Conservation (phyloP, 768 basidiomycete genomes). For the Daedalea quercina region DNA sequence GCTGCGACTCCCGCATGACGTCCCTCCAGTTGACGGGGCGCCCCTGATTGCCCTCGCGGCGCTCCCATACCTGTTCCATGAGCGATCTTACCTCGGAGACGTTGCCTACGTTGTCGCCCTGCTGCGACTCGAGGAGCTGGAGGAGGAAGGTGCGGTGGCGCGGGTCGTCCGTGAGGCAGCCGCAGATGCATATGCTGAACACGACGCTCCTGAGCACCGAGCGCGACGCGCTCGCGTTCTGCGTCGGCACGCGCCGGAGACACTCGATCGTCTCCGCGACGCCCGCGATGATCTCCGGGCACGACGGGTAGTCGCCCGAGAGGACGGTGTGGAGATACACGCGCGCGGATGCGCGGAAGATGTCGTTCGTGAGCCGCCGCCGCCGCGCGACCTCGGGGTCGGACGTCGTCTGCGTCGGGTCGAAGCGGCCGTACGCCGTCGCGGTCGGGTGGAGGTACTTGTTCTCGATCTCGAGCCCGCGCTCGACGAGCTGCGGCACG, state of each 20-base stretch:
- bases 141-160: slow-evolving; percentile 37
- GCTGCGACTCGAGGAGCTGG: slow-evolving; percentile 42
- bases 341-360: slow-evolving; percentile 67
- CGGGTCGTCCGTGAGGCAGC: slow-evolving; percentile 53
- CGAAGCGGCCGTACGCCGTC: slow-evolving; percentile 2
- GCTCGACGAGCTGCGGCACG: slow-evolving; percentile 50
- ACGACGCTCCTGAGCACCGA: slow-evolving; percentile 72
- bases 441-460: slow-evolving; percentile 30
- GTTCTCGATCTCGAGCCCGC: slow-evolving; percentile 45
- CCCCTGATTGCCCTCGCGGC: slow-evolving; percentile 25
- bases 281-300: slow-evolving; percentile 51
- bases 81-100: slow-evolving; percentile 46
- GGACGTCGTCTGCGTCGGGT: slow-evolving; percentile 4
- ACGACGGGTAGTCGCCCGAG: slow-evolving; percentile 63
- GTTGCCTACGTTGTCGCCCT: slow-evolving; percentile 55
- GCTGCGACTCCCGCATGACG: slow-evolving; percentile 36
- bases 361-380: slow-evolving; percentile 32
- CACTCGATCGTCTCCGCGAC: slow-evolving; percentile 48
- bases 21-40: slow-evolving; percentile 56
- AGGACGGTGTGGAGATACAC: slow-evolving; percentile 75
- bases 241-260: slow-evolving; percentile 33
- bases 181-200: slow-evolving; percentile 70
- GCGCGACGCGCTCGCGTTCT: slow-evolving; percentile 28
- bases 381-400: slow-evolving; percentile 23
- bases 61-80: slow-evolving; percentile 53